Conservation (phyloP, 306 rosid genomes). For the Casuarina equisetifolia region DNA sequence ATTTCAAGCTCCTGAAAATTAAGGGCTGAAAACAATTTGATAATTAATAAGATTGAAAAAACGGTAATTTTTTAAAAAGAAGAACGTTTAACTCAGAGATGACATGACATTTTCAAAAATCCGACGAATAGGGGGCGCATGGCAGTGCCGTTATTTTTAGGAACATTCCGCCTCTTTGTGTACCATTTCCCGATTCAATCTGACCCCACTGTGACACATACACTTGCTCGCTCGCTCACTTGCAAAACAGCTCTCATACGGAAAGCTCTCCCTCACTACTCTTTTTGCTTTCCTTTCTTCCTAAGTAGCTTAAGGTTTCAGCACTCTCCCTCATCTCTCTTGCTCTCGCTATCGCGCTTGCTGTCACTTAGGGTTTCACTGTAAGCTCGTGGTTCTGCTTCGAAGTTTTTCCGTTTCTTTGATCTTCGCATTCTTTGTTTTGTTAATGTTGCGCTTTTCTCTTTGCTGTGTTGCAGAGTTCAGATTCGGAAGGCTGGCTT, state of each 20-base stretch:
- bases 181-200: neutral
- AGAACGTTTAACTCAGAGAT: too few relatives aligned
- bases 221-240: neutral
- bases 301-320: constrained; percentile 52
- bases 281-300: constrained; percentile 21
- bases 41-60: too few relatives aligned
- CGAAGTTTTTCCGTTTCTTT: neutral
- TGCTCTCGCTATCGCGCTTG: neutral
- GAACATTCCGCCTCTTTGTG: neutral
- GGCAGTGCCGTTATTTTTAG: constrained; percentile 9
- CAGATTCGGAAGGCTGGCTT: constrained; percentile 15
- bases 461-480: constrained; percentile 14
- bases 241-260: neutral
- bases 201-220: constrained; percentile 25
- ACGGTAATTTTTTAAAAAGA: too few relatives aligned
- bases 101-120: too few relatives aligned
- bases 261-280: neutral
- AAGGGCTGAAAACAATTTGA: too few relatives aligned
- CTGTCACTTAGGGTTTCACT: constrained; percentile 56
- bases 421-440: neutral
- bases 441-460: neutral
- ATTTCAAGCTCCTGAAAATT: too few relatives aligned
- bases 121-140: neutral
- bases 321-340: constrained; percentile 18
- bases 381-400: constrained; percentile 2